phyloP scores from a whole-genome alignment of 176 grass and related monocot genomes.

The Elaeis guineensis region DNA sequence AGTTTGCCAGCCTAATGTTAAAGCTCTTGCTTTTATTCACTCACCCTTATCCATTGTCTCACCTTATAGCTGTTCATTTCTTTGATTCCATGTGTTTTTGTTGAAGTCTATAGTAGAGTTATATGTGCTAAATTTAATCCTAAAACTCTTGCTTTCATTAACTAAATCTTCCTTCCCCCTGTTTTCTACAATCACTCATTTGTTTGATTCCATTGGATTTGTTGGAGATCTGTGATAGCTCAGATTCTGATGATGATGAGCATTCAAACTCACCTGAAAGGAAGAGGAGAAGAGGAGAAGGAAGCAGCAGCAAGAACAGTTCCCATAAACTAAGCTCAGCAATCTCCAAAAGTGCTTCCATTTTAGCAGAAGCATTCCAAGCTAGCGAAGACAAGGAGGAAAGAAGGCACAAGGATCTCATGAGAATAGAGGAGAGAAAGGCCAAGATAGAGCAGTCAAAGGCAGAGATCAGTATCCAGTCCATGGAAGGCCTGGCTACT shows the following conservation, averaged over 20 bases:
- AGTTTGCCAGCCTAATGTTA: no score
- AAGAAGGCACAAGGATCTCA: slow-evolving; percentile 14
- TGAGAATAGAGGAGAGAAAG: slow-evolving; percentile 11
- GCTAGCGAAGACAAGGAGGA: slow-evolving; percentile 10
- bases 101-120: background rate
- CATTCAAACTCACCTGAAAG: slow-evolving; percentile 6
- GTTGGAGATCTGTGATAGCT: background rate
- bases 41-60: background rate
- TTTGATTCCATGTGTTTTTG: background rate
- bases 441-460: slow-evolving; percentile 23
- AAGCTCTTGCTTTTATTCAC: no score
- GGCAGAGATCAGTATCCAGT: slow-evolving; percentile 12
- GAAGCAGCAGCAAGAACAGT: background rate
- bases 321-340: background rate
- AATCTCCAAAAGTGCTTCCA: slow-evolving; percentile 20
- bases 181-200: background rate
- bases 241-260: slow-evolving; percentile 18
- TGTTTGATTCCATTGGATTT: background rate
- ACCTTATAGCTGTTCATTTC: background rate
- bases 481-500: slow-evolving; percentile 16
- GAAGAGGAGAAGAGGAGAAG: slow-evolving; percentile 16
- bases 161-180: no score
- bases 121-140: background rate
- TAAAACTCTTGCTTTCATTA: background rate
- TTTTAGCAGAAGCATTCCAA: slow-evolving; percentile 15